Conservation (phyloP, 371 early-diverging fungal species). For the Mortierella polycephala region DNA sequence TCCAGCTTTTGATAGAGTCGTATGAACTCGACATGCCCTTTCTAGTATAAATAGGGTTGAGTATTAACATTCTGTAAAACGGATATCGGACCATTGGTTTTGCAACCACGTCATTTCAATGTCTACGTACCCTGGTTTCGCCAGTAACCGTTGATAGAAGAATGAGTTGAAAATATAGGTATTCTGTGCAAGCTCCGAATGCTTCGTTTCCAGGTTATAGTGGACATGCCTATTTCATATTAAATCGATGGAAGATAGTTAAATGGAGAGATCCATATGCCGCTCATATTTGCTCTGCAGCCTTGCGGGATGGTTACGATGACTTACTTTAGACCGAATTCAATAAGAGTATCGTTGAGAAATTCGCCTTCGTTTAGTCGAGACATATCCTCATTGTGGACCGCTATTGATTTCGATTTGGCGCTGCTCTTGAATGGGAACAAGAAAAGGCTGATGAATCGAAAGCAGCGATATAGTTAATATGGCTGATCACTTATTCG, state of each 20-base stretch:
- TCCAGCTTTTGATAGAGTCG: slow-evolving; percentile 70
- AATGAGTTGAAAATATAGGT: slow-evolving; percentile 49
- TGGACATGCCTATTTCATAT: slow-evolving; percentile 23
- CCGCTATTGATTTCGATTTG: slow-evolving; percentile 53
- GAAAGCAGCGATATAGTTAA: not conserved
- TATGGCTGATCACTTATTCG: not conserved
- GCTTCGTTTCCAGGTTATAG: slow-evolving; percentile 18
- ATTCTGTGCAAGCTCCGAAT: slow-evolving; percentile 22
- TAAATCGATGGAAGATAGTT: not conserved
- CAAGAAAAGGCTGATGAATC: slow-evolving; percentile 27
- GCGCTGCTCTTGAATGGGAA: slow-evolving; percentile 46
- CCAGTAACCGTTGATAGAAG: slow-evolving; percentile 37
- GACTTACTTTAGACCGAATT: slow-evolving; percentile 64
- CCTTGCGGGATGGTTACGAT: not conserved
- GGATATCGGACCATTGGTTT: too few species aligned
- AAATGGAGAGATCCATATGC: not conserved
- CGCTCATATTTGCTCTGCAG: not conserved
- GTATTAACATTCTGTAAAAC: too few species aligned
- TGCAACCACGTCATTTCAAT: not conserved
- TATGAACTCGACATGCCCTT: slow-evolving; percentile 50
- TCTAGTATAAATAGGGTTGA: not conserved
- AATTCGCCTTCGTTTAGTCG: slow-evolving; percentile 65
- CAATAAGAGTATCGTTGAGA: slow-evolving; percentile 71
- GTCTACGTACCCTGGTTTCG: slow-evolving; percentile 26
- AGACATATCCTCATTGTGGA: slow-evolving; percentile 57